Evolutionary conservation across 345 rosid species (phyloP).

Genomic region (Populus pruinosa): DNA sequence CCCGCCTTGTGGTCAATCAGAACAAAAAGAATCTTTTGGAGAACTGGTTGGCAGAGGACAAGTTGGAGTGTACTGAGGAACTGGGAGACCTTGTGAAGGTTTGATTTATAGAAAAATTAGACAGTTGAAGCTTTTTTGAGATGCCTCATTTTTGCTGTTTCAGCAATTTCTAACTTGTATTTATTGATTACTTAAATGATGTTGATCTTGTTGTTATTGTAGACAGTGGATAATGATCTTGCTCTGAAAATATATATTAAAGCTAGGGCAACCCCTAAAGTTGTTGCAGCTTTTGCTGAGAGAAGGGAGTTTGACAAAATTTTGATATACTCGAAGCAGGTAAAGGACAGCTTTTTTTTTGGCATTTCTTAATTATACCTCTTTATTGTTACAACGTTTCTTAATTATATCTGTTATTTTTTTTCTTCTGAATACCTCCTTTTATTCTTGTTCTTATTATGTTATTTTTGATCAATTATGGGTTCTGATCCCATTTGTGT

Average conservation of each 20-base stretch:
- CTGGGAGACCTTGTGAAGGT: constrained; percentile 99
- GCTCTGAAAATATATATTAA: constrained; percentile 91
- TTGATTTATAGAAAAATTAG: constrained; percentile 4
- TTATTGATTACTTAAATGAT: not conserved
- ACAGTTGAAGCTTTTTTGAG: not conserved
- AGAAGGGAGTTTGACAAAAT: constrained; percentile 96
- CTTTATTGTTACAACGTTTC: not conserved
- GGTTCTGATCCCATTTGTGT: not conserved
- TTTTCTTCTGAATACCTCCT: not conserved
- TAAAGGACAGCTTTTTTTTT: constrained; percentile 14
- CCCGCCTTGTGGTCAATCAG: constrained; percentile 98
- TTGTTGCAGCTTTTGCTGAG: constrained; percentile 99
- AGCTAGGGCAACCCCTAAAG: constrained; percentile 97
- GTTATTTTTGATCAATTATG: not conserved
- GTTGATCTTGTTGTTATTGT: constrained; percentile 14
- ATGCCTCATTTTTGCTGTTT: not conserved
- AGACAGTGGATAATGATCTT: constrained; percentile 99
- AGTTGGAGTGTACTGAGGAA: constrained; percentile 97
- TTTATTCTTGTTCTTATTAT: not conserved
- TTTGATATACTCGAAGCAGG: constrained; percentile 92
- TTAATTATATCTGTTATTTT: not conserved
- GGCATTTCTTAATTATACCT: not conserved
- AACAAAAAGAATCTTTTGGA: constrained; percentile 95
- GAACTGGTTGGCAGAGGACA: constrained; percentile 98
- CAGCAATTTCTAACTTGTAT: not conserved